Conservation (phyloP, 2,329 filamentous ascomycete genomes). For the Cladophialophora chaetospira region DNA sequence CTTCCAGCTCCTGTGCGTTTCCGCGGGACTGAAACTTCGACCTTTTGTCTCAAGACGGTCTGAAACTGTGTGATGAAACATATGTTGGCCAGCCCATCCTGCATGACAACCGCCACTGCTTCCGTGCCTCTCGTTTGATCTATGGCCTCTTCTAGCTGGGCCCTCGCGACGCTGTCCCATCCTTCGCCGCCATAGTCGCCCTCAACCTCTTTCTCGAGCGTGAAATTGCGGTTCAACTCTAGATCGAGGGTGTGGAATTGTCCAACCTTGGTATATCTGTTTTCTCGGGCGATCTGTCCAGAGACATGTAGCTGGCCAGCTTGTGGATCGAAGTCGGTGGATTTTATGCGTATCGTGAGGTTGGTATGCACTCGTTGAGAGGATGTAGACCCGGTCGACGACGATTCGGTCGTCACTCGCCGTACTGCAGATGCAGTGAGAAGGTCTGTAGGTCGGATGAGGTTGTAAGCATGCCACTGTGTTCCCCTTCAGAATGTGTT, state of each 20-base stretch:
- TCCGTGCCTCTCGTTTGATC: slow-evolving; percentile 78
- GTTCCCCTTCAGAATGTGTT: slow-evolving; percentile 16
- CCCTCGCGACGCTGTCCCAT: slow-evolving; percentile 87
- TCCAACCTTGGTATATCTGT: slow-evolving; percentile 67
- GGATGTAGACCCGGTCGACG: slow-evolving; percentile 61
- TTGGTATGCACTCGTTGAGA: slow-evolving; percentile 66
- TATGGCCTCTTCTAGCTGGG: slow-evolving; percentile 76
- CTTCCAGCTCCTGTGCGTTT: slow-evolving; percentile 47
- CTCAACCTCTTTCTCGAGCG: slow-evolving; percentile 74
- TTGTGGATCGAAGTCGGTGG: slow-evolving; percentile 69
- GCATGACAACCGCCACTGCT: slow-evolving; percentile 88
- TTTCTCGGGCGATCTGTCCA: slow-evolving; percentile 66
- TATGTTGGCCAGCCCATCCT: slow-evolving; percentile 65
- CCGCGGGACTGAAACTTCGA: slow-evolving; percentile 51
- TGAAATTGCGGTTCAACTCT: slow-evolving; percentile 84
- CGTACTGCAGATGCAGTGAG: slow-evolving; percentile 68
- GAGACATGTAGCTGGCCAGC: slow-evolving; percentile 69
- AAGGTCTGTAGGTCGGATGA: slow-evolving; percentile 66
- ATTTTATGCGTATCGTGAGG: slow-evolving; percentile 66
- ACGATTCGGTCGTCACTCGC: slow-evolving; percentile 62
- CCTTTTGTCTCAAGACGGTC: slow-evolving; percentile 52
- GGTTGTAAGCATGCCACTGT: slow-evolving; percentile 74
- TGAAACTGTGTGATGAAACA: slow-evolving; percentile 54
- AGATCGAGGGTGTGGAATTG: slow-evolving; percentile 76
- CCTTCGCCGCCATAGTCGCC: slow-evolving; percentile 50